These are phyloP conservation scores for Pichia sp. DNA, from an alignment of 1,139 yeast genomes.

Conservation along the genomic window DNA sequence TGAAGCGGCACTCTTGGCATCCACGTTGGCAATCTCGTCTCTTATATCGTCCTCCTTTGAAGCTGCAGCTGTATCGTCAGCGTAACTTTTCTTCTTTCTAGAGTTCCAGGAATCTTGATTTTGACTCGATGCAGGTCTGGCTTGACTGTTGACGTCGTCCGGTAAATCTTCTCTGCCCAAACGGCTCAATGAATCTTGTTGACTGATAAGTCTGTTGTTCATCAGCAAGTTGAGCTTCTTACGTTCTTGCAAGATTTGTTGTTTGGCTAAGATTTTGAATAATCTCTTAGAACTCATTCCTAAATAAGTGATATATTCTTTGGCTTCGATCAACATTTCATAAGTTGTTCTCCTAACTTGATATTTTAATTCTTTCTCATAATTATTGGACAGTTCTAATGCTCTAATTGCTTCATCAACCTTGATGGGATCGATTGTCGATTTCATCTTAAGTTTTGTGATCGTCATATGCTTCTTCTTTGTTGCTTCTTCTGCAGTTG, in stretches of 20 bases:
- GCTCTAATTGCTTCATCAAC: slow-evolving; percentile 88
- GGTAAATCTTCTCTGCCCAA: slow-evolving; percentile 64
- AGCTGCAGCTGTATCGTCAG: slow-evolving; percentile 23
- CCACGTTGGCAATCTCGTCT: slow-evolving; percentile 45
- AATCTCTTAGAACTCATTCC: slow-evolving; percentile 50
- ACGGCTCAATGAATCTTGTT: slow-evolving; percentile 76
- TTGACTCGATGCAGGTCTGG: slow-evolving; percentile 28
- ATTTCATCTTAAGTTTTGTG: slow-evolving; percentile 67
- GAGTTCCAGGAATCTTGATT: slow-evolving; percentile 43
- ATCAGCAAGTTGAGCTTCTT: slow-evolving; percentile 70
- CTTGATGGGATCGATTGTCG: slow-evolving; percentile 79
- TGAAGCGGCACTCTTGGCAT: slow-evolving; percentile 82
- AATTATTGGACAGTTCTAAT: slow-evolving; percentile 75
- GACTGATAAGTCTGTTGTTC: slow-evolving; percentile 70
- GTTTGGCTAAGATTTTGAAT: slow-evolving; percentile 61
- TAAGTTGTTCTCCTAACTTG: slow-evolving; percentile 83
- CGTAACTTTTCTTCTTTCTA: slow-evolving; percentile 24
- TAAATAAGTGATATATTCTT: slow-evolving; percentile 53
- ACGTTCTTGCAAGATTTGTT: slow-evolving; percentile 84
- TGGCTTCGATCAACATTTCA: slow-evolving; percentile 77
- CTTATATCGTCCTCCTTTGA: slow-evolving; percentile 33
- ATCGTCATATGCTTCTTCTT: slow-evolving; percentile 72
- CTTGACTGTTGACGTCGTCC: slow-evolving; percentile 37
- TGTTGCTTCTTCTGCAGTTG: slow-evolving; percentile 75
- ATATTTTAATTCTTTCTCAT: slow-evolving; percentile 69